Evolutionary conservation across 2,329 filamentous ascomycete genomes (phyloP).

Genomic region (Talaromyces sp.): DNA sequence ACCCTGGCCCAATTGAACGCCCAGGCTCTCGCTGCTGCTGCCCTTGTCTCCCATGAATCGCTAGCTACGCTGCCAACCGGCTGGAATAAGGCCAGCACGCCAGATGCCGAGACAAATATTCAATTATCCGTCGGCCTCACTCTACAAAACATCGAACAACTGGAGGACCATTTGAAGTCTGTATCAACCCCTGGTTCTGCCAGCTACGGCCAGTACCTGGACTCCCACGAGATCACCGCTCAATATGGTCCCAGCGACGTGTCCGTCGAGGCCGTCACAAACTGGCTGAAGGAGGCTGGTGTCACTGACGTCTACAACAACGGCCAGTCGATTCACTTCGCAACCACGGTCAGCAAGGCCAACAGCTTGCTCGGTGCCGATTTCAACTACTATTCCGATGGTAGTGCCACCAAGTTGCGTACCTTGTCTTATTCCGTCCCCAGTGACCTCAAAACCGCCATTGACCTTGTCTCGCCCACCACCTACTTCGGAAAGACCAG

Average conservation of each 20-base stretch:
- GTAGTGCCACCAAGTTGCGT: constrained; percentile 39
- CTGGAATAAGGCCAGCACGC: constrained; percentile 18
- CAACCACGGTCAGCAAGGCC: constrained; percentile 35
- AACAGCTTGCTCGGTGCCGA: constrained; percentile 46
- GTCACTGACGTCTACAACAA: constrained; percentile 35
- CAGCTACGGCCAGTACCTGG: constrained; percentile 48
- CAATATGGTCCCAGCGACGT: constrained; percentile 39
- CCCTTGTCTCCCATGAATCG: constrained; percentile 20
- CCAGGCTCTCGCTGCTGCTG: constrained; percentile 16
- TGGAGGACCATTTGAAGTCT: constrained; percentile 36
- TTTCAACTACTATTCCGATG: constrained; percentile 44
- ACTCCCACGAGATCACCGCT: constrained; percentile 39
- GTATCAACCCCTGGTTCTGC: constrained; percentile 45
- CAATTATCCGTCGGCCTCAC: constrained; percentile 22
- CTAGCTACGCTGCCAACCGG: constrained; percentile 17
- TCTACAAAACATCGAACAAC: constrained; percentile 29
- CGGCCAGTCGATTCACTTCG: constrained; percentile 41
- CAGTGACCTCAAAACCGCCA: constrained; percentile 32
- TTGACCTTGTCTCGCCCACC: constrained; percentile 50
- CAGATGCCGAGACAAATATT: constrained; percentile 17
- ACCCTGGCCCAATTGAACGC: constrained; percentile 21
- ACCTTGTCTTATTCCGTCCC: constrained; percentile 40
- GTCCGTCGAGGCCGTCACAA: constrained; percentile 28
- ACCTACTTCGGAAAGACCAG: constrained; percentile 45
- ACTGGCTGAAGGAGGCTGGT: constrained; percentile 43